Base-by-base conservation (phyloP, 2,329 filamentous ascomycete species). In the Cytospora mali region DNA sequence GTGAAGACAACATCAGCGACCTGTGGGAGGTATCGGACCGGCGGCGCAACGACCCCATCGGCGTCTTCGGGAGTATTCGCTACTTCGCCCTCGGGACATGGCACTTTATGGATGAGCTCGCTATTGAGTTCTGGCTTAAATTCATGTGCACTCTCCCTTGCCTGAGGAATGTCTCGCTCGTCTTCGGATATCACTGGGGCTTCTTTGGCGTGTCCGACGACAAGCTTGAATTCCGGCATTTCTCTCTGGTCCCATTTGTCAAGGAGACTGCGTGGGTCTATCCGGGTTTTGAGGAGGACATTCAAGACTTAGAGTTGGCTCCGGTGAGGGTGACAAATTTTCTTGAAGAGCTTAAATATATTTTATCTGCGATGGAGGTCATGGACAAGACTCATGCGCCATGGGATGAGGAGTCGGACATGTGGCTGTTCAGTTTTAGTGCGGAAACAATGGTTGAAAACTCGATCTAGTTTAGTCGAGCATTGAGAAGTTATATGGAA, bases 101-200 rank as follows among this genome's bases (percentile, higher is more conserved):
- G 57, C 57, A 60, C n/a, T 21, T 60, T 18, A 53, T 42, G 21
- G 50, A 60, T 10, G 42, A 33, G 10, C 31, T 46, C 27, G 35
- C 57, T 21, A 54, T 48, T 11, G 33, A 53, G 18, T 60, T 60
- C 28, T 60, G 57, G 50, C 31, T 53, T 25, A 42, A 21, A 6
- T 54, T 60, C 18, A 28, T 60, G 1, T 60, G 57, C 21, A 54
- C 50, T 10, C 57, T 60, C 9, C 57, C 35, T 51, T 46, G 50
- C 10, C 21, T 60, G 6, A 50, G 57, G 21, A 50, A 53, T 4
- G 57, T 54, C 10, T 60, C 50, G 14, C 13, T 60, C 28, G 49
- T 60, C 3, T 60, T 60, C n/a, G 50, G 46, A 16, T 28, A 54
- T 11, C 54, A 60, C 21, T 60, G 57, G 57, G 27, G 57, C 33